Evolutionary conservation across 768 basidiomycete genomes (phyloP).

Genomic region (Lyophyllum atratum): DNA sequence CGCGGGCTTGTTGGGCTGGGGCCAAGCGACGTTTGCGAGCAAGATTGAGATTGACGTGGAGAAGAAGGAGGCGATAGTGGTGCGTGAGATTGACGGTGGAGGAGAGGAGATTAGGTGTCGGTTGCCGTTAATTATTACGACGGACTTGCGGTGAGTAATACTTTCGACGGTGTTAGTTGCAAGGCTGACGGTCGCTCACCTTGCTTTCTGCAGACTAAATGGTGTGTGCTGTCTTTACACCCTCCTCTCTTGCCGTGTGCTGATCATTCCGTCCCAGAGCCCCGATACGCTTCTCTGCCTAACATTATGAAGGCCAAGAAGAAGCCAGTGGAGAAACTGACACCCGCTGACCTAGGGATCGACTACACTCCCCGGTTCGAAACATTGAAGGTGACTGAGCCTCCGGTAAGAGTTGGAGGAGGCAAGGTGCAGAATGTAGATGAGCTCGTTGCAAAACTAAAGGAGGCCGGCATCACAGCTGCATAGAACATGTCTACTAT

Average conservation of each 20-base stretch:
- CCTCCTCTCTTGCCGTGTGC: background rate
- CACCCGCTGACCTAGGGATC: constrained; percentile 75
- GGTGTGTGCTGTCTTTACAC: constrained; percentile 40
- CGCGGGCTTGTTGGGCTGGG: constrained; percentile 88
- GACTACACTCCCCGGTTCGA: constrained; percentile 85
- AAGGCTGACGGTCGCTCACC: background rate
- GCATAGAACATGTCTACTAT: constrained; percentile 21
- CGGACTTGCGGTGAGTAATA: constrained; percentile 78
- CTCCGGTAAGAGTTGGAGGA: constrained; percentile 88
- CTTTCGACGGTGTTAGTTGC: background rate
- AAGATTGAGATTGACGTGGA: constrained; percentile 72
- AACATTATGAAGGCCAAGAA: constrained; percentile 99
- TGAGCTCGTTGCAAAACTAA: constrained; percentile 85
- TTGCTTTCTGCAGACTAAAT: constrained; percentile 57
- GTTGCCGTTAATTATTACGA: constrained; percentile 87
- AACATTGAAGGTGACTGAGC: constrained; percentile 86
- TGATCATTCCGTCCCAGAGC: constrained; percentile 53
- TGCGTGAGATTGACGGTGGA: constrained; percentile 94
- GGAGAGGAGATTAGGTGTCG: constrained; percentile 77
- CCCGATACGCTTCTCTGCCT: constrained; percentile 95
- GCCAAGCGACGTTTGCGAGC: constrained; percentile 94
- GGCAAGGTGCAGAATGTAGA: constrained; percentile 91
- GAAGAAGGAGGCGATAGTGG: constrained; percentile 68
- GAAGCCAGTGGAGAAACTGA: constrained; percentile 88
- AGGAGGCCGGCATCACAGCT: constrained; percentile 73